A percentile compares a stretch with the other conserved stretches of the same genome.
phyloP scores from a whole-genome alignment of 306 rosid species.

The Canavalia gladiata region DNA sequence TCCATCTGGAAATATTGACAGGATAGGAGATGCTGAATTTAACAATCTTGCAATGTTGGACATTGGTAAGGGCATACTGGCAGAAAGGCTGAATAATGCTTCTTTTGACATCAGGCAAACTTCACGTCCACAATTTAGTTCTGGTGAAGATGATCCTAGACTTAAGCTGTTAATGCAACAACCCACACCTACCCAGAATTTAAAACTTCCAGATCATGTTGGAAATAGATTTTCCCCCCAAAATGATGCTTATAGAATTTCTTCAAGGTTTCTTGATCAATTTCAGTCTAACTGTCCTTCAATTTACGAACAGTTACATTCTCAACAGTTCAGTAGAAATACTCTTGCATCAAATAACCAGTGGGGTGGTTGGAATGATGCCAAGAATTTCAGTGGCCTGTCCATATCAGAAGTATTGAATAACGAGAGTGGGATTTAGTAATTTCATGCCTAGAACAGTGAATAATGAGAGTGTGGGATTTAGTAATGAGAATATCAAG shows the following conservation, averaged over 20 bases:
- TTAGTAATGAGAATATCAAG: slow-evolving; percentile 51
- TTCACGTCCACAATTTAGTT: slow-evolving; percentile 46
- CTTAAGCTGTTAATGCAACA: slow-evolving; percentile 52
- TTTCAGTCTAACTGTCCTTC: slow-evolving; percentile 55
- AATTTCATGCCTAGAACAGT: slow-evolving; percentile 43
- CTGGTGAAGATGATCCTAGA: slow-evolving; percentile 53
- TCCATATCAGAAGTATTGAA: slow-evolving; percentile 53
- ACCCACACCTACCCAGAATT: slow-evolving; percentile 48
- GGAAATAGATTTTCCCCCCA: slow-evolving; percentile 50
- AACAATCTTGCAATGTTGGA: slow-evolving; percentile 46
- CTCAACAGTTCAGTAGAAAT: slow-evolving; percentile 53
- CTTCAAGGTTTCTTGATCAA: slow-evolving; percentile 55
- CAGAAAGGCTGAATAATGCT: slow-evolving; percentile 47
- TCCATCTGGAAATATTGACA: slow-evolving; percentile 52
- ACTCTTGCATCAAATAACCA: slow-evolving; percentile 49
- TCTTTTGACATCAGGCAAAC: slow-evolving; percentile 50
- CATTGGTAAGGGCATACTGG: slow-evolving; percentile 40
- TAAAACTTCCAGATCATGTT: slow-evolving; percentile 45
- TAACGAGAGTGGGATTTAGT: slow-evolving; percentile 49
- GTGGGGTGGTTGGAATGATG: slow-evolving; percentile 58
- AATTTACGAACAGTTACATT: slow-evolving; percentile 49
- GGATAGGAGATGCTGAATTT: slow-evolving; percentile 41
- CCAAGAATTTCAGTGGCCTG: slow-evolving; percentile 50
- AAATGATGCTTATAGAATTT: slow-evolving; percentile 52
- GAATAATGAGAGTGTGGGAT: slow-evolving; percentile 49